A percentile compares a stretch with the other conserved stretches of the same genome.
Conservation (phyloP, 371 early-diverging fungal genomes). For the Funneliformis caledonium region DNA sequence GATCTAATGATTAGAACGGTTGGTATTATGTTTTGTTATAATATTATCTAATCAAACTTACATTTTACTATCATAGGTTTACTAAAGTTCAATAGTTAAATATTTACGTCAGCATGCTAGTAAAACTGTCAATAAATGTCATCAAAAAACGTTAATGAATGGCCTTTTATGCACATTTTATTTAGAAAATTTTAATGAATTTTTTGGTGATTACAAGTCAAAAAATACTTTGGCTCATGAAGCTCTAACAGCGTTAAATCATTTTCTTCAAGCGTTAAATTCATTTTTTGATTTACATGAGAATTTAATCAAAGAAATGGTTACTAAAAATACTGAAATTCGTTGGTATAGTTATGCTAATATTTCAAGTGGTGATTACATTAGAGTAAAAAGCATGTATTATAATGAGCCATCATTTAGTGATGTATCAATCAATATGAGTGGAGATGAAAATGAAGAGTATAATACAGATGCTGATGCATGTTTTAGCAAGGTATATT, state of each 20-base stretch:
- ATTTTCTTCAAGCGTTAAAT: constrained; percentile 7
- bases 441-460: neutral
- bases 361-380: neutral
- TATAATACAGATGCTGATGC: neutral
- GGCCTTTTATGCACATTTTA: neutral
- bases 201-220: neutral
- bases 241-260: neutral
- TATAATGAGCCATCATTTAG: constrained; percentile 23
- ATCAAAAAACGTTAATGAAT: neutral
- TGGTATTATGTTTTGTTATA: neutral
- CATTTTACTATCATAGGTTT: too few relatives aligned
- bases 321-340: neutral
- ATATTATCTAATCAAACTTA: neutral
- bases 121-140: neutral
- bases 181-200: neutral
- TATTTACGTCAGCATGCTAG: neutral
- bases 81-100: too few relatives aligned
- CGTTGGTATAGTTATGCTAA: neutral
- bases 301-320: neutral
- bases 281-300: neutral
- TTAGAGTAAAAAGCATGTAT: neutral
- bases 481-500: constrained; percentile 11
- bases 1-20: constrained; percentile 18
- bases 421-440: constrained; percentile 8
- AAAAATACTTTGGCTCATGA: neutral